A percentile compares a stretch with the other conserved stretches of the same genome.
Evolutionary conservation across 148 eudicot species (phyloP).

Genomic region (Bassia scoparia): DNA sequence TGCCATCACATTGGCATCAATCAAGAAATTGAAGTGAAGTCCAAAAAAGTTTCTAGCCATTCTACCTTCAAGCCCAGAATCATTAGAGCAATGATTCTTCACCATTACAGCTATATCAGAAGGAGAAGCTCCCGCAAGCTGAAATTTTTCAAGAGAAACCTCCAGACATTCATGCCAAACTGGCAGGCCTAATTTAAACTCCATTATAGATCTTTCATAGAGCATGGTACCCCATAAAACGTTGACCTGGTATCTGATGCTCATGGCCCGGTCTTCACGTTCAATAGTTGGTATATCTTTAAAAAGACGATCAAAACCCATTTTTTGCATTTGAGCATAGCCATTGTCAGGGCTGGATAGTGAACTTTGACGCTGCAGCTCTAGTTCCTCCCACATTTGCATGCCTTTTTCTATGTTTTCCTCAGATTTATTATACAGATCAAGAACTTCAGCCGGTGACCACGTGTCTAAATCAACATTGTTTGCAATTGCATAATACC

Average conservation of each 20-base stretch:
- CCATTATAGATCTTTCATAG: constrained; percentile 91
- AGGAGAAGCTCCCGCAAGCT: constrained; percentile 82
- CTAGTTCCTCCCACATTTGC: constrained; percentile 72
- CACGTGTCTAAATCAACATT: constrained; percentile 56
- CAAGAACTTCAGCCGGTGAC: constrained; percentile 58
- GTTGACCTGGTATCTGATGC: constrained; percentile 65
- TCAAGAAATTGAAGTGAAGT: not conserved
- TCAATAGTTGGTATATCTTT: constrained; percentile 52
- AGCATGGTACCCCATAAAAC: constrained; percentile 87
- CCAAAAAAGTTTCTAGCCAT: not conserved
- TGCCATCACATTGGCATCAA: not conserved
- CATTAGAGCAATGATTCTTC: constrained; percentile 89
- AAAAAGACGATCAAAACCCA: constrained; percentile 45
- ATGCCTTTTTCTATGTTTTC: constrained; percentile 80
- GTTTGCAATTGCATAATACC: constrained; percentile 69
- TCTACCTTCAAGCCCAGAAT: constrained; percentile 65
- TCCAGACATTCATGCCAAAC: constrained; percentile 98
- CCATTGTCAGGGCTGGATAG: constrained; percentile 35
- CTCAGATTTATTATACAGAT: constrained; percentile 79
- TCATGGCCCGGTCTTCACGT: constrained; percentile 48
- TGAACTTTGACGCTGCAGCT: constrained; percentile 34
- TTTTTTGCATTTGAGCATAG: constrained; percentile 41
- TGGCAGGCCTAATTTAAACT: constrained; percentile 69
- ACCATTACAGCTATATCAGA: constrained; percentile 93
- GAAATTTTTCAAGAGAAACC: constrained; percentile 81